A percentile compares a stretch with the other conserved stretches of the same genome.
Conservation (phyloP, 192 early-diverging fungal genomes). For the Geranomyces michiganensis region DNA sequence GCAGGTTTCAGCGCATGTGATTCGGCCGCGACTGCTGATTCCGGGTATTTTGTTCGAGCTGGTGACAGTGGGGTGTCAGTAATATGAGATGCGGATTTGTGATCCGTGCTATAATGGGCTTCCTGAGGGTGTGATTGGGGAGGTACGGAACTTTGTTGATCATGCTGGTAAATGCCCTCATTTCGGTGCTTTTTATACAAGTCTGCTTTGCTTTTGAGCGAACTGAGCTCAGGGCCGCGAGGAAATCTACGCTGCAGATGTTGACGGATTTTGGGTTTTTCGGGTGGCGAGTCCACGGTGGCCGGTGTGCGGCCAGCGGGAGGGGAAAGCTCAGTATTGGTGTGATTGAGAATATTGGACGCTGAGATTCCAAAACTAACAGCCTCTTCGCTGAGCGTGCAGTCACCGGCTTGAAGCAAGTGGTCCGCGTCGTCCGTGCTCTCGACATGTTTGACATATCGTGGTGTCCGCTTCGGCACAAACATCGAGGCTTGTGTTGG, state of each 20-base stretch:
- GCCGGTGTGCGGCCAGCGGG: background rate
- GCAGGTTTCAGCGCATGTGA: background rate
- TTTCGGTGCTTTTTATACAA: no score
- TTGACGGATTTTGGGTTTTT: no score
- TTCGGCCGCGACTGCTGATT: background rate
- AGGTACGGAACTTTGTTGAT: no score
- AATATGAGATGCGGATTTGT: background rate
- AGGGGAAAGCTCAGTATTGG: background rate
- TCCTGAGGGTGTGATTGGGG: no score
- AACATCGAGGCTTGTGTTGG: background rate
- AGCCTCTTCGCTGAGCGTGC: background rate
- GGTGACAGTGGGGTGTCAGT: background rate
- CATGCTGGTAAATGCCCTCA: no score
- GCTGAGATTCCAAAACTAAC: conserved; percentile 12
- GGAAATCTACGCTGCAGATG: background rate
- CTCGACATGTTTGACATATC: background rate
- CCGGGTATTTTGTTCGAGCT: background rate
- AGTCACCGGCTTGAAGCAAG: background rate
- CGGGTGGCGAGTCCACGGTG: background rate
- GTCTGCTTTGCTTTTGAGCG: background rate
- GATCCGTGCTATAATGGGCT: no score
- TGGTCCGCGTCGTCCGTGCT: background rate
- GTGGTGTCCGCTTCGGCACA: background rate
- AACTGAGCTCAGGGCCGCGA: background rate
- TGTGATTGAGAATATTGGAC: background rate